Evolutionary conservation across 768 basidiomycete species (phyloP).

Genomic region (Termitomyces sp.): DNA sequence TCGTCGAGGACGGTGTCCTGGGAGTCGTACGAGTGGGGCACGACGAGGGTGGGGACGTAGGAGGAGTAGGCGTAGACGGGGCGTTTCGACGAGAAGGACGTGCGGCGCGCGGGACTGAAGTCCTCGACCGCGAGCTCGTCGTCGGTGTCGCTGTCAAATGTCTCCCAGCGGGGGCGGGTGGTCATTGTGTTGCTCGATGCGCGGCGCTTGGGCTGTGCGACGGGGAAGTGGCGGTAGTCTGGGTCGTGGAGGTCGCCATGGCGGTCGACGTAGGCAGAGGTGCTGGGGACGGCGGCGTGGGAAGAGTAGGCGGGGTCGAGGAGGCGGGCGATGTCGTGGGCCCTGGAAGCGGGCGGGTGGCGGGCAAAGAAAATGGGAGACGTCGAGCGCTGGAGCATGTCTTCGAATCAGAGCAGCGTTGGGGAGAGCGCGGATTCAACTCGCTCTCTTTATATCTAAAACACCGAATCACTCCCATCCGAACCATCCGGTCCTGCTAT

Average conservation of each 20-base stretch:
- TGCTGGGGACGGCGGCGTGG: slow-evolving; percentile 18
- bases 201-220: slow-evolving; percentile 19
- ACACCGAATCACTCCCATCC: slow-evolving; percentile 3
- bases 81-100: slow-evolving; percentile 9
- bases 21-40: slow-evolving; percentile 25
- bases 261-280: slow-evolving; percentile 54
- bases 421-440: neutral
- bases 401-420: neutral
- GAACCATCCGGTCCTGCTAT: slow-evolving; percentile 10
- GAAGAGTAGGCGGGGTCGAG: slow-evolving; percentile 62
- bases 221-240: slow-evolving; percentile 63
- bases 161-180: slow-evolving; percentile 31
- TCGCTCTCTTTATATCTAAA: slow-evolving; percentile 9
- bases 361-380: slow-evolving; percentile 12
- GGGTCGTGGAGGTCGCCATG: slow-evolving; percentile 65
- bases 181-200: slow-evolving; percentile 4
- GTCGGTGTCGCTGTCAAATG: slow-evolving; percentile 22
- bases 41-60: slow-evolving; percentile 13
- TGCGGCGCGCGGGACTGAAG: neutral
- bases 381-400: slow-evolving; percentile 11
- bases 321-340: slow-evolving; percentile 51
- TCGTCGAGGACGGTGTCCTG: slow-evolving; percentile 26
- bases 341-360: slow-evolving; percentile 19
- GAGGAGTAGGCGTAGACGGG: slow-evolving; percentile 8
- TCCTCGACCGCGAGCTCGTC: slow-evolving; percentile 18